phyloP scores from a whole-genome alignment of 192 early-diverging fungal species.

The Coemansia sp. region DNA sequence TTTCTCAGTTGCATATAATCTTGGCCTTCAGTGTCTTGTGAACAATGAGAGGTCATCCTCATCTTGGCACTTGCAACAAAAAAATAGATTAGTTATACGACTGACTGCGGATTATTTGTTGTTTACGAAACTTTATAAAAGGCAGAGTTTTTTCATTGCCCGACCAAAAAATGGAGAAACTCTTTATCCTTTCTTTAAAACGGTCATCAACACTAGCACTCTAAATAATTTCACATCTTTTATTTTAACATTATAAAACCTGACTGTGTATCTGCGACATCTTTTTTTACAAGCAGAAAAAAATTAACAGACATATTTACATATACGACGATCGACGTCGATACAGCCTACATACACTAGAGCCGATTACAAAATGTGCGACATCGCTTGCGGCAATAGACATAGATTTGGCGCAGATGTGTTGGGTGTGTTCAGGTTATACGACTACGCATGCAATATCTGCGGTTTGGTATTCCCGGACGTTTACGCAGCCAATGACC shows the following conservation, averaged over 20 bases:
- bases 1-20: neutral
- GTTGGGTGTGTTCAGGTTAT: slow-evolving; percentile 27
- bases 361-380: slow-evolving; percentile 10
- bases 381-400: slow-evolving; percentile 20
- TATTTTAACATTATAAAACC: neutral
- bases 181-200: neutral
- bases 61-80: slow-evolving; percentile 7
- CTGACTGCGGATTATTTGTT: neutral
- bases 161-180: neutral
- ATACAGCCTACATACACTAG: neutral
- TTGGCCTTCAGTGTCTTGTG: neutral
- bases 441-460: slow-evolving; percentile 44
- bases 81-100: slow-evolving; percentile 2
- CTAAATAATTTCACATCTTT: neutral
- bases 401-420: slow-evolving; percentile 19
- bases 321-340: too few species aligned
- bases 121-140: neutral
- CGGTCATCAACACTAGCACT: neutral
- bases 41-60: slow-evolving; percentile 6
- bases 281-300: neutral
- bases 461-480: slow-evolving; percentile 37
- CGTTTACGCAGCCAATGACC: slow-evolving; percentile 36
- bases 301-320: too few species aligned
- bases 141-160: neutral
- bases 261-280: neutral